Conservation (phyloP, 192 early-diverging fungal species). For the Podila epigama region DNA sequence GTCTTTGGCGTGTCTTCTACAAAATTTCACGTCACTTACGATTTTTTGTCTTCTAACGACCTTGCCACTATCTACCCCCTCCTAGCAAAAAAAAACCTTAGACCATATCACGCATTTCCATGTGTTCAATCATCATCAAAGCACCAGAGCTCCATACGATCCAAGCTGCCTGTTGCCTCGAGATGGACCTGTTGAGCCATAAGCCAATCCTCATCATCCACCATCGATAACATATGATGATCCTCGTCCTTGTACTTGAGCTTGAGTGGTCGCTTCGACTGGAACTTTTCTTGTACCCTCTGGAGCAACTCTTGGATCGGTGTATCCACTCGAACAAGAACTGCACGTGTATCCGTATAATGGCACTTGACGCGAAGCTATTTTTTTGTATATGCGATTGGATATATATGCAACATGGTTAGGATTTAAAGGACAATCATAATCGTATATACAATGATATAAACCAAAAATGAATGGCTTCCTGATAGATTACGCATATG, state of each 20-base stretch:
- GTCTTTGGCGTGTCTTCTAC: too few relatives aligned
- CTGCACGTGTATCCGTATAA: constrained; percentile 68
- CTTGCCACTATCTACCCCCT: background rate
- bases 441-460: too few relatives aligned
- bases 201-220: constrained; percentile 90
- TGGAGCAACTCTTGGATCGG: constrained; percentile 59
- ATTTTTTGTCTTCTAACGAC: background rate
- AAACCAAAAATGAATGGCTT: background rate
- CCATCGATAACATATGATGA: constrained; percentile 83
- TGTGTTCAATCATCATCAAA: constrained; percentile 31
- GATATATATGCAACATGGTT: too few relatives aligned
- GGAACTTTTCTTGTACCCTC: constrained; percentile 70
- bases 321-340: constrained; percentile 62
- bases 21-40: too few relatives aligned
- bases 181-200: constrained; percentile 61
- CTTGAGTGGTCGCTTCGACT: constrained; percentile 51
- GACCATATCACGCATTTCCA: too few relatives aligned
- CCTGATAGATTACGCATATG: background rate
- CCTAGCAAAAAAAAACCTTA: background rate
- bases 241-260: constrained; percentile 91
- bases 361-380: constrained; percentile 71
- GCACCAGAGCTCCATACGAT: constrained; percentile 47
- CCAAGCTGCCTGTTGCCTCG: constrained; percentile 28
- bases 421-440: too few relatives aligned
- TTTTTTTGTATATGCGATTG: too few relatives aligned